Conservation (phyloP, 1,284 basidiomycete species). For the Puccinia coronata region DNA sequence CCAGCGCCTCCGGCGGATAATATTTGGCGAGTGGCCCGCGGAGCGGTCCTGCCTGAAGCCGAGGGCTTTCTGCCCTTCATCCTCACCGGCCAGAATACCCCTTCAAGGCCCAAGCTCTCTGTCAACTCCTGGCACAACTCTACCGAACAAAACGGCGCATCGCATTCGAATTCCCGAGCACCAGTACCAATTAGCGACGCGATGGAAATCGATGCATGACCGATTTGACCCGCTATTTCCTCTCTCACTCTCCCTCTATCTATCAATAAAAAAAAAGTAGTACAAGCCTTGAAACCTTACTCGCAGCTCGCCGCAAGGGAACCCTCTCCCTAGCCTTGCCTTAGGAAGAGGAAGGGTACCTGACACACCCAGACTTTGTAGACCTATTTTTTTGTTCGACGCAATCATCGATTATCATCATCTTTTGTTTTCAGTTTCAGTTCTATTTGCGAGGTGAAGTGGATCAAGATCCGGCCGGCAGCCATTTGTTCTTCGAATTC, state of each 20-base stretch:
- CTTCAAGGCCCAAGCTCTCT: slow-evolving; percentile 19
- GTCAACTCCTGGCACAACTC: background rate
- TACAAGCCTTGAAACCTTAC: too few relatives aligned
- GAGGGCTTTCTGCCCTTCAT: slow-evolving; percentile 48
- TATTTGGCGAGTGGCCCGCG: slow-evolving; percentile 29
- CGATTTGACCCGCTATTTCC: background rate
- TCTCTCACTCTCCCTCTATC: too few relatives aligned
- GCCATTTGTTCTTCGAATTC: background rate
- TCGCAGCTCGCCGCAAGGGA: too few relatives aligned
- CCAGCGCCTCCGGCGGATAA: slow-evolving; percentile 12
- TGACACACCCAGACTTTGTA: background rate
- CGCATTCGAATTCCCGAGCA: background rate
- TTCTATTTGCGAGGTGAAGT: too few relatives aligned
- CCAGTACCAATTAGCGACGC: background rate
- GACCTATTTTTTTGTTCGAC: background rate
- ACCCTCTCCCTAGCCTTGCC: background rate
- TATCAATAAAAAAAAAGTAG: too few relatives aligned
- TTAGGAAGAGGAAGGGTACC: background rate
- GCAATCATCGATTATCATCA: background rate
- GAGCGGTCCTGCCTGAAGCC: slow-evolving; percentile 41
- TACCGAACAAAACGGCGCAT: background rate
- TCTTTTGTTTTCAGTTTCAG: background rate
- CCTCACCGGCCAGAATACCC: slow-evolving; percentile 43
- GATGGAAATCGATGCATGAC: slow-evolving; percentile 19
- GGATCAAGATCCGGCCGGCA: too few relatives aligned